Conservation (phyloP, 495 filamentous ascomycete genomes). For the Sabuloglossum arenarium region DNA sequence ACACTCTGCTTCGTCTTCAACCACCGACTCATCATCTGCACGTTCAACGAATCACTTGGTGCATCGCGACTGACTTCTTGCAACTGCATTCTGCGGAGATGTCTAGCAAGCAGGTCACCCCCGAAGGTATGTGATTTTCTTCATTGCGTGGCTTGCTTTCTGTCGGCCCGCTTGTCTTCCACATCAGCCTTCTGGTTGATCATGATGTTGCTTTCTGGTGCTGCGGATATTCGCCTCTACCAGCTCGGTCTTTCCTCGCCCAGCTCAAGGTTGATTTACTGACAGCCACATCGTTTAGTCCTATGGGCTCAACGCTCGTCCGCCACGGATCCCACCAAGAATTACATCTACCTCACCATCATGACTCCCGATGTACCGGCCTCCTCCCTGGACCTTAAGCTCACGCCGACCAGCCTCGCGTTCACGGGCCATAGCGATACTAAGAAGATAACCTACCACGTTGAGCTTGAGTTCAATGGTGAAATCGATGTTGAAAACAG, state of each 20-base stretch:
- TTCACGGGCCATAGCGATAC: constrained; percentile 66
- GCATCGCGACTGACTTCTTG: not conserved
- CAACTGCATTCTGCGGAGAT: constrained; percentile 3
- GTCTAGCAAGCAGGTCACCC: constrained; percentile 12
- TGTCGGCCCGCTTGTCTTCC: not conserved
- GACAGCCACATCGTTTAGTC: constrained; percentile 31
- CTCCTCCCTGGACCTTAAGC: constrained; percentile 49
- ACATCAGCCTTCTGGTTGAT: not conserved
- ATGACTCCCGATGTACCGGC: constrained; percentile 57
- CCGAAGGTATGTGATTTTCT: constrained; percentile 13
- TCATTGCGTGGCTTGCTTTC: not conserved
- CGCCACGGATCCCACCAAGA: constrained; percentile 54
- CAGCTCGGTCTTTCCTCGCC: not conserved
- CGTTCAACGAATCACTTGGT: not conserved
- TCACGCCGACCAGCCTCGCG: constrained; percentile 52
- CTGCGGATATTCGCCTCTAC: not conserved
- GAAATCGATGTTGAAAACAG: constrained; percentile 73
- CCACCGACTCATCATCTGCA: not conserved
- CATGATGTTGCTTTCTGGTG: not conserved
- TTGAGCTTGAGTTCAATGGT: constrained; percentile 73
- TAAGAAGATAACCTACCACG: constrained; percentile 63
- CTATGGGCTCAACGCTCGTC: constrained; percentile 96
- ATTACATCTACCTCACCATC: constrained; percentile 84
- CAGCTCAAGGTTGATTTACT: not conserved
- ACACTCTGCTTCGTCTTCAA: not conserved